Evolutionary conservation across 768 basidiomycete species (phyloP), one percentile per base, ranked within the genome.

Genomic region (Collybia sordida): DNA sequence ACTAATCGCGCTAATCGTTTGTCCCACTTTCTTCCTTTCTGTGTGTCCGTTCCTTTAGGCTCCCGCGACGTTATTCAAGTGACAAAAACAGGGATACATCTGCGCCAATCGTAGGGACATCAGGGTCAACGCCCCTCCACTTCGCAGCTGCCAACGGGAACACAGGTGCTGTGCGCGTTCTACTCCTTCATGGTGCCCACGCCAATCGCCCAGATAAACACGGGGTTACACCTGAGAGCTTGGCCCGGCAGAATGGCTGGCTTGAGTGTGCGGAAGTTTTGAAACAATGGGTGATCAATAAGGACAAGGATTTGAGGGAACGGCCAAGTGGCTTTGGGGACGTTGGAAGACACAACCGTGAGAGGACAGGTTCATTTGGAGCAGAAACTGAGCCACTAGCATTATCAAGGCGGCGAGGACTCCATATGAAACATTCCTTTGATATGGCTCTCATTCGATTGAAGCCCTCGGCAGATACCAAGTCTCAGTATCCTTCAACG

Each of bases 71-170:
- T 50, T 90, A 88, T 62, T 86, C 86, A 34, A 82, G 76, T 59
- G 86, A 87, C 64, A 80, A 77, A 61, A 81, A 74, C 52, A 77
- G 87, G 46, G 84, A 86, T 59, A 60, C 81, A 15, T 78, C 86
- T 27, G 78, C 78, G 3, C 85, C 86, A 45, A 88, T 88, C 59
- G 82, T 90, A 37, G 89, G 88, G 39, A 82, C 83, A 6, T 86
- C 88, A n/a, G 95, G 94, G 25, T 88, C 89, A 3, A 97, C 96
- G 0, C 93, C 97, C 0, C 83, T 98, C 21, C 97, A 99, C 65
- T 99, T 98, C 64, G 96, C 97, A 12, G 89, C 94, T 27, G 94
- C 96, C 23, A 94, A 97, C 59, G 95, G 95, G 3, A 92, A 99
- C 69, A 81, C 81, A 24, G 68, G 76, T 21, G 83, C 94, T 58